Conservation (phyloP, 148 eudicot species). For the Chenopodium suecicum region DNA sequence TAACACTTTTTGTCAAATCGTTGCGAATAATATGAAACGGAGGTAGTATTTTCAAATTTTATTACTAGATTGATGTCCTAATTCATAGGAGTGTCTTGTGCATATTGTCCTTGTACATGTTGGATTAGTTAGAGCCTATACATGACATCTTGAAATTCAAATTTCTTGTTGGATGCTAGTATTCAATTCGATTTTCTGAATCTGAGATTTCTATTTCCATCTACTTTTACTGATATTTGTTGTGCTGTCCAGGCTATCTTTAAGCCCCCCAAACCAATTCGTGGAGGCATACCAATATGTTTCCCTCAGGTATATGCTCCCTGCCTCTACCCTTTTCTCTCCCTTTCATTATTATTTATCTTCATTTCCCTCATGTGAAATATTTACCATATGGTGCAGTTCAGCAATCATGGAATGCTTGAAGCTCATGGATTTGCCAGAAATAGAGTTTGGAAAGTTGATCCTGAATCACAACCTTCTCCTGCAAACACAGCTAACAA, state of each 20-base stretch:
- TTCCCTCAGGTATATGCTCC: constrained; percentile 79
- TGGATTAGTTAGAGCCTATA: not conserved
- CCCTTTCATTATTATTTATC: not conserved
- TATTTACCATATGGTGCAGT: constrained; percentile 47
- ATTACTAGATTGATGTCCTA: not conserved
- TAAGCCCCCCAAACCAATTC: constrained; percentile 92
- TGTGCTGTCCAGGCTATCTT: constrained; percentile 64
- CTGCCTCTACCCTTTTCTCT: not conserved
- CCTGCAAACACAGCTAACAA: constrained; percentile 47
- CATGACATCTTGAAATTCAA: not conserved
- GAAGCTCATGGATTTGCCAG: constrained; percentile 92
- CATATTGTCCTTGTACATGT: constrained; percentile 5
- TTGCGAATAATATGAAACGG: no score
- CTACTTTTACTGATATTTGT: constrained; percentile 10
- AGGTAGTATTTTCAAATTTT: not conserved
- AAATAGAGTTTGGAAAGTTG: constrained; percentile 79
- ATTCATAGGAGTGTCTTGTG: not conserved
- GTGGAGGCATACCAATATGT: constrained; percentile 97
- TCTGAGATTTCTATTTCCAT: not conserved
- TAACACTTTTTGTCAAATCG: no score
- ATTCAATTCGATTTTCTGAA: constrained; percentile 1
- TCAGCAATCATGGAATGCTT: constrained; percentile 64
- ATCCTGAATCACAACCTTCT: constrained; percentile 57
- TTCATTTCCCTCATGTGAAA: not conserved
- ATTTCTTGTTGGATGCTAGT: not conserved